Evolutionary conservation across 768 basidiomycete species (phyloP).

Genomic region (Serpula lacrymans): DNA sequence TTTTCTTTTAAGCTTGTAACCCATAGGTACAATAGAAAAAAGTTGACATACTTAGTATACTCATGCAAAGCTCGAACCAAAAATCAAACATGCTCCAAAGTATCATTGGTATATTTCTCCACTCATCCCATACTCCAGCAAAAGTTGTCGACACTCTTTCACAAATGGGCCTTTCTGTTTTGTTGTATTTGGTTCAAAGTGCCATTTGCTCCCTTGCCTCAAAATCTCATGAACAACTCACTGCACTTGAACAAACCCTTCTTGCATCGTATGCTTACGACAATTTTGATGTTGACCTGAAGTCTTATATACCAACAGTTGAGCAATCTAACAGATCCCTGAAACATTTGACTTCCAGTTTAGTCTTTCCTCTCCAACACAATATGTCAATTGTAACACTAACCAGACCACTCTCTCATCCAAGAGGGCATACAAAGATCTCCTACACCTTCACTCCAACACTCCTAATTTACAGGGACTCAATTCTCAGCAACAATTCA

Average conservation of each 20-base stretch:
- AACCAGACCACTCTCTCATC: too few relatives aligned
- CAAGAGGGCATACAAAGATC: too few relatives aligned
- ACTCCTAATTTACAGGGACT: too few relatives aligned
- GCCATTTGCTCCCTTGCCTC: slow-evolving; percentile 15
- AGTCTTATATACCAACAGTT: slow-evolving; percentile 13
- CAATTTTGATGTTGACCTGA: slow-evolving; percentile 25
- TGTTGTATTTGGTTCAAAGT: slow-evolving; percentile 12
- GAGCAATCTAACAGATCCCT: too few relatives aligned
- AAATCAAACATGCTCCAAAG: slow-evolving; percentile 16
- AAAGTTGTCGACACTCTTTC: slow-evolving; percentile 19
- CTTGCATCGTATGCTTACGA: slow-evolving; percentile 18
- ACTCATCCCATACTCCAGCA: slow-evolving; percentile 19
- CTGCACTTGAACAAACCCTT: slow-evolving; percentile 10
- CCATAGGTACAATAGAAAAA: too few relatives aligned
- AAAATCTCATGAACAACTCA: slow-evolving; percentile 5
- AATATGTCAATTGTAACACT: too few relatives aligned
- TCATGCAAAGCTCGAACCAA: slow-evolving; percentile 15
- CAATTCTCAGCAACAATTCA: slow-evolving; percentile 17
- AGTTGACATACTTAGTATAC: too few relatives aligned
- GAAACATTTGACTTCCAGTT: too few relatives aligned
- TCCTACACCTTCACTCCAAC: too few relatives aligned
- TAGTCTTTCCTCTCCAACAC: too few relatives aligned
- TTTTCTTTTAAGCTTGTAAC: too few relatives aligned
- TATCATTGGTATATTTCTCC: slow-evolving; percentile 22
- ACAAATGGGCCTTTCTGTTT: slow-evolving; percentile 18